A percentile compares a stretch with the other conserved stretches of the same genome.
These are phyloP conservation scores for Raffaelea arxii DNA, from an alignment of 2,329 filamentous ascomycete species.

Conservation along the genomic window DNA sequence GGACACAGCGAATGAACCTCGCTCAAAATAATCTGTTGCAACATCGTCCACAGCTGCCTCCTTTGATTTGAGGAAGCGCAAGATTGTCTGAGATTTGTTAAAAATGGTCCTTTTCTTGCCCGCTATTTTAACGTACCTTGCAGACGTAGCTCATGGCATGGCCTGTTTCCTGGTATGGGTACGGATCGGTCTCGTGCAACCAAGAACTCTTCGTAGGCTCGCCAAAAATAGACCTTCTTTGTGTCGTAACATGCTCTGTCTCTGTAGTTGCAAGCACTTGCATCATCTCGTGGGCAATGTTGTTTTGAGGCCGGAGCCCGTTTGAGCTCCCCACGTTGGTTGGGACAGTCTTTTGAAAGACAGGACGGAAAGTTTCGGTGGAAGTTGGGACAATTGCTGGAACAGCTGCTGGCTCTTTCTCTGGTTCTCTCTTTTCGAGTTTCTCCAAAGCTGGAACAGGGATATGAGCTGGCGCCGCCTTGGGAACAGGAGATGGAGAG, in stretches of 20 bases:
- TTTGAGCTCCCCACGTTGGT: not conserved
- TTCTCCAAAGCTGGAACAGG: not conserved
- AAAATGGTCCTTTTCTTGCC: not conserved
- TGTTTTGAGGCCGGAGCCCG: not conserved
- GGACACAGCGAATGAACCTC: too few relatives aligned
- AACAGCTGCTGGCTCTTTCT: too few relatives aligned
- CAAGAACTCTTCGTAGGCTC: constrained; percentile 5
- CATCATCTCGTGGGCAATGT: constrained; percentile 9
- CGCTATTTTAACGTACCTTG: constrained; percentile 5
- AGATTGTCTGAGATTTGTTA: constrained; percentile 5
- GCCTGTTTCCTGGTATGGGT: constrained; percentile 10
- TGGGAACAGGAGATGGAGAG: too few relatives aligned
- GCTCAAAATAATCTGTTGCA: constrained; percentile 10
- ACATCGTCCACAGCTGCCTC: constrained; percentile 12
- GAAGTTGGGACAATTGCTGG: too few relatives aligned
- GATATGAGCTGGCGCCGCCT: not conserved
- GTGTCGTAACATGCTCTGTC: not conserved
- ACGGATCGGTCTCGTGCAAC: constrained; percentile 10
- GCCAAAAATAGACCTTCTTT: not conserved
- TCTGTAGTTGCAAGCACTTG: not conserved
- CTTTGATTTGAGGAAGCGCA: constrained; percentile 13
- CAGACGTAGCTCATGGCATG: constrained; percentile 13
- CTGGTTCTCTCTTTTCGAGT: too few relatives aligned
- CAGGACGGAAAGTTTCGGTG: too few relatives aligned
- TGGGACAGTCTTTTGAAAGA: too few relatives aligned